phyloP scores from a whole-genome alignment of 1,139 yeast genomes.

The Yamadazyma conglobata region DNA sequence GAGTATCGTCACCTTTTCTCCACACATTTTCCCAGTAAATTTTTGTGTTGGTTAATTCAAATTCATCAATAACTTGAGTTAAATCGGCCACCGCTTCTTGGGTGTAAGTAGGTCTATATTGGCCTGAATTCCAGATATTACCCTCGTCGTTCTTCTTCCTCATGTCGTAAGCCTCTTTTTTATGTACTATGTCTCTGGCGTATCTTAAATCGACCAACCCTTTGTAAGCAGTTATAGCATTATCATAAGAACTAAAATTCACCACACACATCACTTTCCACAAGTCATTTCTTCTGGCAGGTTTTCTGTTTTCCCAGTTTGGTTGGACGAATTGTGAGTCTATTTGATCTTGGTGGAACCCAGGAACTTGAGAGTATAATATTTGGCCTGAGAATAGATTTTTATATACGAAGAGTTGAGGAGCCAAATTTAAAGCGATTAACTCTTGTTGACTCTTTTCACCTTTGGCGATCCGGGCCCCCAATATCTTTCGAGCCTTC shows the following conservation, averaged over 20 bases:
- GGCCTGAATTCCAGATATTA: conserved; percentile 81
- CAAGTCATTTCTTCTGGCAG: conserved; percentile 74
- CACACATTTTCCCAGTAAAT: conserved; percentile 81
- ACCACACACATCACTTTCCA: conserved; percentile 94
- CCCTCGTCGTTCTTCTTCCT: conserved; percentile 76
- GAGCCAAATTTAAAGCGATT: conserved; percentile 49
- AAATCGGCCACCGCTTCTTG: conserved; percentile 93
- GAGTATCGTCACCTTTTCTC: conserved; percentile 74
- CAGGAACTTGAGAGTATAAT: conserved; percentile 80
- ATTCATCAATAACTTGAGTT: conserved; percentile 64
- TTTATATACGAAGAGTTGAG: conserved; percentile 78
- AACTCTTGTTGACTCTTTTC: conserved; percentile 33
- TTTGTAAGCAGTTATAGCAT: conserved; percentile 71
- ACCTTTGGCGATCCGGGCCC: conserved; percentile 45
- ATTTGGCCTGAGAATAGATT: conserved; percentile 90
- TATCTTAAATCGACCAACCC: conserved; percentile 71
- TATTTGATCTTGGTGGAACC: conserved; percentile 66
- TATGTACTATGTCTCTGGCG: conserved; percentile 60
- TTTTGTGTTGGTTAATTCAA: conserved; percentile 46
- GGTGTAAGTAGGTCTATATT: conserved; percentile 83
- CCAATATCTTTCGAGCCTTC: conserved; percentile 41
- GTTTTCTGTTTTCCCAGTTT: conserved; percentile 85
- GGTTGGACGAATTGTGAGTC: conserved; percentile 71
- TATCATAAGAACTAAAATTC: conserved; percentile 58
- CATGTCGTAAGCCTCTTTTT: conserved; percentile 60